Conservation (phyloP, 108 stramenopile genomes). For the Cyclotella choctawhatcheeana region DNA sequence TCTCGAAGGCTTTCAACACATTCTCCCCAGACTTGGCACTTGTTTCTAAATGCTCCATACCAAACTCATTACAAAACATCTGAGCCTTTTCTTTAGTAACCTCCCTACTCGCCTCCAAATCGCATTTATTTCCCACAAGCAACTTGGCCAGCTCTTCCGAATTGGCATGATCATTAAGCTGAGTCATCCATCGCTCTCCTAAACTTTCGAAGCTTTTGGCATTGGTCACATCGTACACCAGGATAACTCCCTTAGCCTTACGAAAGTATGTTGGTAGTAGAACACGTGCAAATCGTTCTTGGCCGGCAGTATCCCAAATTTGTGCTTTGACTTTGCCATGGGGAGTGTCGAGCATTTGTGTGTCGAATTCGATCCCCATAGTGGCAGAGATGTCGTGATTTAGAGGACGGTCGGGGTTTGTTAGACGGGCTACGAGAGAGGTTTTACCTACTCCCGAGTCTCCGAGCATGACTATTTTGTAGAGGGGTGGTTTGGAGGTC, state of each 20-base stretch:
- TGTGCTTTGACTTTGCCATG: conserved; percentile 94
- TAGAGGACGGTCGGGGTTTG: conserved; percentile 85
- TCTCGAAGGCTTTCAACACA: conserved; percentile 84
- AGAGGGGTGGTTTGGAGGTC: conserved; percentile 87
- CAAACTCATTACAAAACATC: conserved; percentile 82
- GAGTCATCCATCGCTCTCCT: conserved; percentile 84
- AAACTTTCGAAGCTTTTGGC: conserved; percentile 81
- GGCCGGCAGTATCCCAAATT: conserved; percentile 95
- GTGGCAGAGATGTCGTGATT: conserved; percentile 93
- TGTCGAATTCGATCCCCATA: conserved; percentile 96
- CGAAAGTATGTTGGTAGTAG: conserved; percentile 91
- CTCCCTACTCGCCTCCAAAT: conserved; percentile 77
- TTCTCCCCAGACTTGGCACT: conserved; percentile 83
- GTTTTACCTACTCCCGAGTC: conserved; percentile 94
- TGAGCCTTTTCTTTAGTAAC: conserved; percentile 78
- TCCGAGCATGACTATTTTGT: conserved; percentile 95
- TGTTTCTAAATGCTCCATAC: conserved; percentile 89
- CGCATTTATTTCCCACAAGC: conserved; percentile 89
- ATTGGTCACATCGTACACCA: conserved; percentile 91
- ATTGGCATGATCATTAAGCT: conserved; percentile 87
- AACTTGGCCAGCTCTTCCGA: conserved; percentile 84
- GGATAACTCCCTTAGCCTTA: conserved; percentile 91
- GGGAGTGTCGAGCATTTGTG: conserved; percentile 91
- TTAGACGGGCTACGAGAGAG: conserved; percentile 84
- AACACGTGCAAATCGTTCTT: conserved; percentile 92